phyloP scores from a whole-genome alignment of 1,284 basidiomycete species.

The Pyrrhoderma lamaoense region DNA sequence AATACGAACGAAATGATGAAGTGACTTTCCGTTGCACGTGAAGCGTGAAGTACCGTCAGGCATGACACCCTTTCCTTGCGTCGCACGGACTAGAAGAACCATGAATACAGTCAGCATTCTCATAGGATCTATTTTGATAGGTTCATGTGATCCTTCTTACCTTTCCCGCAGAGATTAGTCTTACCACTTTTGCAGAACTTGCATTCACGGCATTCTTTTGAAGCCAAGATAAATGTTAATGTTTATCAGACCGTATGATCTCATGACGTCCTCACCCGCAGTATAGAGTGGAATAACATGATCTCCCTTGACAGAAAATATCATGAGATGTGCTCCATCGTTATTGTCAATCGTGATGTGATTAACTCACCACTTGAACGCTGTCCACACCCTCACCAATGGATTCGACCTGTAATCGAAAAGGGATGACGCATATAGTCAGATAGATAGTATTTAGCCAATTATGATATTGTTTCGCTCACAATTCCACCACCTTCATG shows the following conservation, averaged over 20 bases:
- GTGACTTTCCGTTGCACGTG: slow-evolving; percentile 80
- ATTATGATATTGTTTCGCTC: slow-evolving; percentile 29
- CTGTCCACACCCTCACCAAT: slow-evolving; percentile 89
- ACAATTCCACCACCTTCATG: slow-evolving; percentile 87
- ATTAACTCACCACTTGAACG: slow-evolving; percentile 55
- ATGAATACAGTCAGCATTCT: not conserved
- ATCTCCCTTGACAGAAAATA: slow-evolving; percentile 50
- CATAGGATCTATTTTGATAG: not conserved
- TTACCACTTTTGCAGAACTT: slow-evolving; percentile 99
- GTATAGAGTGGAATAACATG: slow-evolving; percentile 95
- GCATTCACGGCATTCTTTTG: slow-evolving; percentile 84
- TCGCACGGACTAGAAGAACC: slow-evolving; percentile 65
- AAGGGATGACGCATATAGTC: slow-evolving; percentile 17
- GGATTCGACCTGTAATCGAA: slow-evolving; percentile 72
- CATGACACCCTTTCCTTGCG: slow-evolving; percentile 96
- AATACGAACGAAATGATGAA: slow-evolving; percentile 82
- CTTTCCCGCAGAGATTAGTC: slow-evolving; percentile 91
- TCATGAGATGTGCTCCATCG: not conserved
- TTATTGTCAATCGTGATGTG: slow-evolving; percentile 4
- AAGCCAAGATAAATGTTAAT: slow-evolving; percentile 12
- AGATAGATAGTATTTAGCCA: slow-evolving; percentile 14
- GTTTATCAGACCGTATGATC: not conserved
- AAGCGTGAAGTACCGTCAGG: slow-evolving; percentile 91
- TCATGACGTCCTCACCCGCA: slow-evolving; percentile 48
- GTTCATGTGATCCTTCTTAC: slow-evolving; percentile 31